Evolutionary conservation across 108 stramenopile species (phyloP).

Genomic region (Nitzschia putrida): DNA sequence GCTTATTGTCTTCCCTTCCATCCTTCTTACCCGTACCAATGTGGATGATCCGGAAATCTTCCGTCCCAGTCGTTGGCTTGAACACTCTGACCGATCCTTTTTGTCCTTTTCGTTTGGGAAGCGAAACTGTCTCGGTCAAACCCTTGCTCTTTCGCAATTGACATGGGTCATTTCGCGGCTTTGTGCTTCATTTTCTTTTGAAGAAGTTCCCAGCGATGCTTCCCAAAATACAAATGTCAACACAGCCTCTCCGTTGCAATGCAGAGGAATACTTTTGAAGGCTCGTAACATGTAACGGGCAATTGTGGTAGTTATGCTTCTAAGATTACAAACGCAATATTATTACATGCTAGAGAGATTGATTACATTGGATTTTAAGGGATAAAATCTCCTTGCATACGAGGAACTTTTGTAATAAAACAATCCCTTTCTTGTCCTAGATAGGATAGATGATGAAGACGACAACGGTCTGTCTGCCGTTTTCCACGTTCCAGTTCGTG

Average conservation of each 20-base stretch:
- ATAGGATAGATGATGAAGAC: no score
- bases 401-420: no score
- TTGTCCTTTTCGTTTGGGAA: conserved; percentile 47
- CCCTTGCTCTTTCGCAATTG: conserved; percentile 49
- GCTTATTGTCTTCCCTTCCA: conserved; percentile 27
- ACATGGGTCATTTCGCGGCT: conserved; percentile 42
- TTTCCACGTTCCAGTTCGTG: no score
- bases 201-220: conserved; percentile 7
- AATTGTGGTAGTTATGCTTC: no score
- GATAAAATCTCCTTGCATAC: no score
- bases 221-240: conserved; percentile 11
- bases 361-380: no score
- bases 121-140: conserved; percentile 49
- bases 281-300: background rate
- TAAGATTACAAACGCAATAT: no score
- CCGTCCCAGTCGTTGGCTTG: conserved; percentile 47
- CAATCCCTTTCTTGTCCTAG: no score
- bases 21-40: conserved; percentile 33
- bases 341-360: no score
- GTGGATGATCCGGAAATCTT: conserved; percentile 50
- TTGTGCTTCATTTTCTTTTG: conserved; percentile 39
- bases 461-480: no score
- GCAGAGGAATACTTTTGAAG: conserved; percentile 28
- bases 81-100: conserved; percentile 38
- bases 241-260: conserved; percentile 26